Evolutionary conservation across 2,329 filamentous ascomycete species (phyloP), one percentile per base, ranked within the genome.

Genomic region (Calonectria fujianensis): DNA sequence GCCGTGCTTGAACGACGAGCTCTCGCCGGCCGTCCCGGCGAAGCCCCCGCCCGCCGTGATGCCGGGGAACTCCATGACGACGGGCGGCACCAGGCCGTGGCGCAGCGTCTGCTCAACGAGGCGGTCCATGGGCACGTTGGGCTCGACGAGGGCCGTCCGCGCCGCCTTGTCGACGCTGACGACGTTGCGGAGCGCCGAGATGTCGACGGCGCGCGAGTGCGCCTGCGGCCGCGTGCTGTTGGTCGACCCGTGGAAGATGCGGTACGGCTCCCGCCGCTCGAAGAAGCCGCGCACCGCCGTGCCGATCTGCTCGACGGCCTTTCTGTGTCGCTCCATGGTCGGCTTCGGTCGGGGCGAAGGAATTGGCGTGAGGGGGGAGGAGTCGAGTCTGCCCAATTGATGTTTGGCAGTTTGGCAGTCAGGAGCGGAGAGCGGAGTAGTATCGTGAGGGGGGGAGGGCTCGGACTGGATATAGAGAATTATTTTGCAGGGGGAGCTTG

Each of bases 211-310:
- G 3, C 65, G 31, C 1, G 65, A 83, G 0, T 79, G 79, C 31
- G 85, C 84, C 7, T 85, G 85, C n/a, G 89, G 88, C 4, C 89
- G 91, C 52, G 94, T 96, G 80, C 90, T 93, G 85, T 95, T 95
- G 65, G 94, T 95, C 20, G 91, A 92, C 76, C 94, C 93, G 85
- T 95, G 93, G 80, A 89, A 92, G 83, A 95, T 94, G 63, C 94
- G 90, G 85, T 93, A 95, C 8, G 93, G 90, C 80, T 87, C 83
- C 29, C 82, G 82, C 13, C 85, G 82, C 70, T 86, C 84, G 80
- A 86, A 89, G 80, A 87, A 87, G 70, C 82, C 75, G 57, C 86
- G 85, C 48, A 90, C 87, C 0, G 85, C 82, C 4, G 83, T 70
- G 6, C 89, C 84, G 61, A 90, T 86, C 7, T 85, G 81, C 54